Base-by-base conservation (phyloP, 768 basidiomycete genomes). In the Naganishia onofrii region DNA sequence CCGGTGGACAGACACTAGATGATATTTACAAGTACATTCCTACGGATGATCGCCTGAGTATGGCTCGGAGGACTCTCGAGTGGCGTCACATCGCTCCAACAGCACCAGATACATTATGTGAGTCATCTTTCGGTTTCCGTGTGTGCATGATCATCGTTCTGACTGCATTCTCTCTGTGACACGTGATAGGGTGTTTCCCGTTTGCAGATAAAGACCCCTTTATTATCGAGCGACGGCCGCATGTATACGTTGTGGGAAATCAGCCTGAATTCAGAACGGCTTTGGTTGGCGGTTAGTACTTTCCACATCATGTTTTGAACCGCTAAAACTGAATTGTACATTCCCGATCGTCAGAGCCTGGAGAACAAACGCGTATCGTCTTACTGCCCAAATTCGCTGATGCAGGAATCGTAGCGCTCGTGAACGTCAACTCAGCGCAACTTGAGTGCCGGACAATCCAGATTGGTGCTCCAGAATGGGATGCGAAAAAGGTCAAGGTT, bases 81-180 rank as follows among this genome's bases (percentile, higher is more conserved):
- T 99, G 95, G 96, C 84, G 93, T 69, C 95, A 98, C 82, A 87
- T 96, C 79, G 93, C 96, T n/a, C 96, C 96, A 3, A 98, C 96
- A 9, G 95, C 95, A 29, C 96, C 96, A 31, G 96, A 99, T 81
- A 99, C 96, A 0, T 85, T 99, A 3, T 97, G 84, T 84, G 65
- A 74, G 83, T 75, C 63, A 2, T 17, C 0, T 32, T 26, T 56
- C 42, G 52, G 54, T 51, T 55, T 48, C 9, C 21, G 21, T 10
- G 42, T 12, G 0, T 29, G 9, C 28, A 48, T 17, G 26, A 51
- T n/a, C n/a, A 31, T 15, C 8, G 44, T 12, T n/a, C 64, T 65
- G 32, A 58, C 2, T 15, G 42, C 13, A 42, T 15, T 46, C 7
- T 42, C 6, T 42, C 34, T 23, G 21, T 17, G n/a, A 26, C 28